Evolutionary conservation across 805 yeast genomes (phyloP), one percentile per base, ranked within the genome.

Genomic region (Cyberlindnera bimundalis): DNA sequence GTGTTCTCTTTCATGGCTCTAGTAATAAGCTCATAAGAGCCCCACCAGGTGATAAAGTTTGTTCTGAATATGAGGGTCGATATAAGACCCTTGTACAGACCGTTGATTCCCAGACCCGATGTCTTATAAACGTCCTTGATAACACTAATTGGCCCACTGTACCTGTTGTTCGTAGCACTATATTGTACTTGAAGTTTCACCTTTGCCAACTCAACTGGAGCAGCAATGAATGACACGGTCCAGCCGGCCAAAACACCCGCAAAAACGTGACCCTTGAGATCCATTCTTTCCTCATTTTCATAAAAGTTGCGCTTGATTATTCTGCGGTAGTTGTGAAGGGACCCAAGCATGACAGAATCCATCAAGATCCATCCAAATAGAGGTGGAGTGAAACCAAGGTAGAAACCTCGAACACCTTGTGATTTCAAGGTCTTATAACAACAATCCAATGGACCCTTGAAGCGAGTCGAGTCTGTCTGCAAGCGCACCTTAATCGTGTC

Each of bases 191-290:
- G 96, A 37, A 89, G 69, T 47, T 95, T 73, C 3, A 95, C 96
- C 64, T 89, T 89, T 51, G 89, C 79, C 52, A 84, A 83, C 60
- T 89, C 97, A 7, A 89, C 83, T 2, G 96, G 96, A 0, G 96
- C 96, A 5, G 97, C 97, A n/a, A 89, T 90, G 66, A 89, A 84
- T 34, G 91, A 81, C 12, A 89, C 96, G 0, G 96, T 89, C 82
- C 83, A 78, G 2, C 97, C 96, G 8, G 93, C 79, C 42, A 73
- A 51, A 2, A 73, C 69, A n/a, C 95, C 95, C 1, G 96, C 91
- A 17, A 82, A 61, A 23, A 84, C 70, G 55, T 84, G 88, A 1
- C 95, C 96, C 13, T 72, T 45, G 13, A 88, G 60, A 2, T 96
- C 96, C 46, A 89, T 65, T 55, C 76, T 78, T 19, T 70, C 64